Conservation (phyloP, 106 monocot genomes). For the Hemerocallis citrina region DNA sequence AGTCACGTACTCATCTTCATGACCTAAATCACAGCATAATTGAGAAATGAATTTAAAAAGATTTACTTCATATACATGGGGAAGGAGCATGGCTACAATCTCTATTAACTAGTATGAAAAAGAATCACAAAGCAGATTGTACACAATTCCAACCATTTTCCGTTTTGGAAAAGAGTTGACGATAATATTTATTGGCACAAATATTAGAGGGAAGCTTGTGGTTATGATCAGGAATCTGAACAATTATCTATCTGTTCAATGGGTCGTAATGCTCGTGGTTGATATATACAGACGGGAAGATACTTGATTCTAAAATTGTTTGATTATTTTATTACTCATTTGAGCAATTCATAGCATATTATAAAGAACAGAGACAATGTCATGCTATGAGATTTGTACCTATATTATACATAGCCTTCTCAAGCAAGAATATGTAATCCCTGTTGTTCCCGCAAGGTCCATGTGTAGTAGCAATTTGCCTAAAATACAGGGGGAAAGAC, state of each 20-base stretch:
- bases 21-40: slow-evolving; percentile 21
- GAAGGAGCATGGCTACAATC: too few relatives aligned
- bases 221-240: not conserved
- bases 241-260: not conserved
- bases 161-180: not conserved
- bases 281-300: not conserved
- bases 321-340: not conserved
- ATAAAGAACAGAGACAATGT: not conserved
- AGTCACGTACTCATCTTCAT: slow-evolving; percentile 71
- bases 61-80: not conserved
- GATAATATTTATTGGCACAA: too few relatives aligned
- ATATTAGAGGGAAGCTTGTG: too few relatives aligned
- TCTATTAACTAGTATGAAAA: too few relatives aligned
- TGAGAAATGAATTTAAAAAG: not conserved
- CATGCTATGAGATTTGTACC: slow-evolving; percentile 41
- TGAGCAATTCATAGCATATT: not conserved
- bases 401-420: slow-evolving; percentile 61
- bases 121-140: too few relatives aligned
- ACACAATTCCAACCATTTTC: not conserved
- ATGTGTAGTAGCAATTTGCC: slow-evolving; percentile 76
- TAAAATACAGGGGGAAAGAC: slow-evolving; percentile 6
- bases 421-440: slow-evolving; percentile 65
- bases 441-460: slow-evolving; percentile 87
- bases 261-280: not conserved
- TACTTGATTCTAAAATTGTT: not conserved